phyloP scores from a whole-genome alignment of 805 yeast species.

The Lipomyces spencermartinsiae region DNA sequence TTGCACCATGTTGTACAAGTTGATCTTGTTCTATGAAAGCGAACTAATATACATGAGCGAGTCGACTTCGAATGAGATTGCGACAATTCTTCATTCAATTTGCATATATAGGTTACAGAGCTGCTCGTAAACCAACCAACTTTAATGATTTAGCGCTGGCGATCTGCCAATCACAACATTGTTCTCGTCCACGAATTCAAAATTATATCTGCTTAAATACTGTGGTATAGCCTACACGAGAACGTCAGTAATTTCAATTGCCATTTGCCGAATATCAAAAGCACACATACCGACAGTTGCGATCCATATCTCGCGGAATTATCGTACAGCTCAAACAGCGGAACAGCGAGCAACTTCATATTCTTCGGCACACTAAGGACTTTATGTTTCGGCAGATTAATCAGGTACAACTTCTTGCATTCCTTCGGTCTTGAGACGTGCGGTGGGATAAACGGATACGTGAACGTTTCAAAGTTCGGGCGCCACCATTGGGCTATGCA shows the following conservation, averaged over 20 bases:
- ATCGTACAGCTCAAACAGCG: slow-evolving; percentile 46
- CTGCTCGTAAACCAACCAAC: neutral
- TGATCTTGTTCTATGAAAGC: neutral
- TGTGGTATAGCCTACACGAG: slow-evolving; percentile 45
- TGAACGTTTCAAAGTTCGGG: slow-evolving; percentile 45
- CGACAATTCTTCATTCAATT: neutral
- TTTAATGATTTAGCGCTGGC: slow-evolving; percentile 27
- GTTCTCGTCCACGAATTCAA: slow-evolving; percentile 44
- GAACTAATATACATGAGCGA: neutral
- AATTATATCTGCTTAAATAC: slow-evolving; percentile 47
- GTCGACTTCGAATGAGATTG: neutral
- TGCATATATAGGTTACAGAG: neutral
- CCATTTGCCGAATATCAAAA: neutral
- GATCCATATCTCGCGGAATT: slow-evolving; percentile 44
- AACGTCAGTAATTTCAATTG: neutral
- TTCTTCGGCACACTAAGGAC: slow-evolving; percentile 44
- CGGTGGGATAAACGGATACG: slow-evolving; percentile 47
- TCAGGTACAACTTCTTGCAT: slow-evolving; percentile 45
- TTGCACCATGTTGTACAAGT: neutral
- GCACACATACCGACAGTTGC: slow-evolving; percentile 41
- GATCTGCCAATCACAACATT: slow-evolving; percentile 40
- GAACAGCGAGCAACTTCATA: slow-evolving; percentile 46
- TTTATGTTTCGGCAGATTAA: slow-evolving; percentile 42
- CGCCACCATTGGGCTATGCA: slow-evolving; percentile 49
- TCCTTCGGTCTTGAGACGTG: slow-evolving; percentile 47